Conservation (phyloP, 108 stramenopile genomes). For the Skeletonema tropicum region DNA sequence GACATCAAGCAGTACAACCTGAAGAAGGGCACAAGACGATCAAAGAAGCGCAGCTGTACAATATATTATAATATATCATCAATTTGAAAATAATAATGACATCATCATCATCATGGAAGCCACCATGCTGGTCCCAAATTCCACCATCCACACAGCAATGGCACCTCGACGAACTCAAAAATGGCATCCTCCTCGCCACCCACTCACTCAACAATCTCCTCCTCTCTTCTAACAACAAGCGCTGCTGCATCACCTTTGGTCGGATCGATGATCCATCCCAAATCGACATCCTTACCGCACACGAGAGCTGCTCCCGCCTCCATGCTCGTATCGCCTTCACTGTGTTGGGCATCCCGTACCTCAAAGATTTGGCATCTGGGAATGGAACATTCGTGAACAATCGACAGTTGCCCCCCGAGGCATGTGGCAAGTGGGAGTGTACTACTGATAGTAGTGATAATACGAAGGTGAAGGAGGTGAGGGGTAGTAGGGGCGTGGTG, state of each 20-base stretch:
- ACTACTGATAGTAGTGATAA: not conserved
- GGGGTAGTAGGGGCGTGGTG: conserved; percentile 71
- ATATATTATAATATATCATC: too few species aligned
- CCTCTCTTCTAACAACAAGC: not conserved
- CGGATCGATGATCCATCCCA: conserved; percentile 56
- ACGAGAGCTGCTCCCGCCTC: conserved; percentile 73
- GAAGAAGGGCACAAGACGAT: too few species aligned
- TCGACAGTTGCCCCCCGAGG: conserved; percentile 50
- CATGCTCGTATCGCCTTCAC: conserved; percentile 86
- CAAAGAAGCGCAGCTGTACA: too few species aligned
- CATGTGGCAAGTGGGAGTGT: conserved; percentile 51
- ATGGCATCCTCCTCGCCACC: conserved; percentile 26
- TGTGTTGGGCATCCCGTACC: conserved; percentile 56
- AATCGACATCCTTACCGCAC: conserved; percentile 60
- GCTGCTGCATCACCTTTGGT: conserved; percentile 58
- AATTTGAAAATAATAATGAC: not conserved
- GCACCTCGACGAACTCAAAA: conserved; percentile 50
- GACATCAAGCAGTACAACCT: too few species aligned
- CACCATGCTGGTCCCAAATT: conserved; percentile 29
- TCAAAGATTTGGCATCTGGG: conserved; percentile 66
- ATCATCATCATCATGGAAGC: conserved; percentile 19
- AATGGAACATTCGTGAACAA: conserved; percentile 81
- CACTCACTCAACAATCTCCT: conserved; percentile 27
- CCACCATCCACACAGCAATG: conserved; percentile 27
- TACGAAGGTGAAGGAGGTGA: conserved; percentile 13